Conservation (phyloP, 108 stramenopile species). For the Cyclostephanos tholiformis region DNA sequence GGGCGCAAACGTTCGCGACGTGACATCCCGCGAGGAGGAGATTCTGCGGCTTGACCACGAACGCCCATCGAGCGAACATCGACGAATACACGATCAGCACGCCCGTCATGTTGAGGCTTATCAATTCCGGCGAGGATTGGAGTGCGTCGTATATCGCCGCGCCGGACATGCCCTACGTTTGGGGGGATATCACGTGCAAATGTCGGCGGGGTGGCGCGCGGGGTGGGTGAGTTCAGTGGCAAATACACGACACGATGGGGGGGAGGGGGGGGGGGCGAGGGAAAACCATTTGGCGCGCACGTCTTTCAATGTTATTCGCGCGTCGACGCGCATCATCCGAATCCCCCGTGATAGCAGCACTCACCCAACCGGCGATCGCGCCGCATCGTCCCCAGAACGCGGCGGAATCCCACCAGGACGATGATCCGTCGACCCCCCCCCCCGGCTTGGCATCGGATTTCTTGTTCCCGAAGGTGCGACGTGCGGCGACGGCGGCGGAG, state of each 20-base stretch:
- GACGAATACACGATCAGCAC: conserved; percentile 84
- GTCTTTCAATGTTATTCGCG: too few species aligned
- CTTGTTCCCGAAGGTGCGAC: not conserved
- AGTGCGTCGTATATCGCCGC: conserved; percentile 87
- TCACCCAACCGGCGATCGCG: conserved; percentile 79
- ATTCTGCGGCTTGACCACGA: conserved; percentile 81
- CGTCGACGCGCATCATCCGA: too few species aligned
- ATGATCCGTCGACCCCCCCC: too few species aligned
- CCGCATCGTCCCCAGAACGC: conserved; percentile 82
- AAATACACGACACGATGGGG: too few species aligned
- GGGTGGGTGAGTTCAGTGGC: too few species aligned
- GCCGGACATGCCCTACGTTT: conserved; percentile 78
- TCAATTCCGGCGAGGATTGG: conserved; percentile 77
- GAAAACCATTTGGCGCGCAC: too few species aligned
- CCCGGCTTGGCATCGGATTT: conserved; percentile 3
- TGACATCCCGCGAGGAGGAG: conserved; percentile 71
- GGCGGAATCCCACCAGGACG: conserved; percentile 74
- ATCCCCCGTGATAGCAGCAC: too few species aligned
- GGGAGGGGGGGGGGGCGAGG: too few species aligned
- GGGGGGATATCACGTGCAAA: too few species aligned
- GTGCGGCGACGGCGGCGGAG: not conserved
- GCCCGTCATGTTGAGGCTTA: conserved; percentile 87
- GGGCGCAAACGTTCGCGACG: conserved; percentile 79
- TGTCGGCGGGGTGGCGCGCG: too few species aligned
- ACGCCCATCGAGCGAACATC: conserved; percentile 86